phyloP scores from a whole-genome alignment of 176 grass and related monocot species.

The Carex kokanica region DNA sequence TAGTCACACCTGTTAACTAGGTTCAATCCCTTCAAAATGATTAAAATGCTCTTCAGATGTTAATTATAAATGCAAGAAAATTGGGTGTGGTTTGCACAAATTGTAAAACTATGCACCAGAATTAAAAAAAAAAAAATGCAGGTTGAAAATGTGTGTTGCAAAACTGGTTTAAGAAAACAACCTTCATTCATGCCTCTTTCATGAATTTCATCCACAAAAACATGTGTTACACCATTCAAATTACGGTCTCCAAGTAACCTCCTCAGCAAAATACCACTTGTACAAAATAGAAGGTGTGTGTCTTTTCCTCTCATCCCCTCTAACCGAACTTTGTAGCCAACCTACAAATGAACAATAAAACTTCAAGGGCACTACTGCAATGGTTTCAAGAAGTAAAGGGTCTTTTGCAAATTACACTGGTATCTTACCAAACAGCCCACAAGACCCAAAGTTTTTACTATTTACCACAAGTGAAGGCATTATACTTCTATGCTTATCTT shows the following conservation, averaged over 20 bases:
- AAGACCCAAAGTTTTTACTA: background rate
- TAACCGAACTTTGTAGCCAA: conserved; percentile 98
- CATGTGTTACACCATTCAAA: conserved; percentile 89
- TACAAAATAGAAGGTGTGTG: conserved; percentile 97
- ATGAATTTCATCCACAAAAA: conserved; percentile 99
- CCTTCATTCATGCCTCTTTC: conserved; percentile 99
- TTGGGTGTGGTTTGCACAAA: background rate
- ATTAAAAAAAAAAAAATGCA: conserved; percentile 37
- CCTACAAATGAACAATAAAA: conserved; percentile 62
- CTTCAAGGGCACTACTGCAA: background rate
- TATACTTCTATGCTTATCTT: conserved; percentile 1
- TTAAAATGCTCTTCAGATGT: background rate
- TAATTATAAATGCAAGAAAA: background rate
- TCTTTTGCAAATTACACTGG: background rate
- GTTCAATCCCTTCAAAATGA: background rate
- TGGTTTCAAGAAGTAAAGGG: background rate
- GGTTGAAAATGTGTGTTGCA: conserved; percentile 4
- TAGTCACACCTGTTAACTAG: background rate
- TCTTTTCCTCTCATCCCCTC: conserved; percentile 97
- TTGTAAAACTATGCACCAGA: conserved; percentile 21
- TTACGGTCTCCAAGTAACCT: conserved; percentile 86
- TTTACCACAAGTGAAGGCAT: background rate
- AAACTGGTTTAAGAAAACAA: conserved; percentile 24
- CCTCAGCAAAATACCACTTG: conserved; percentile 94
- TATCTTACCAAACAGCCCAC: background rate